A percentile compares a stretch with the other conserved stretches of the same genome.
Evolutionary conservation across 2,329 filamentous ascomycete genomes (phyloP).

Genomic region (Hymenotorrendiella dingleyae): DNA sequence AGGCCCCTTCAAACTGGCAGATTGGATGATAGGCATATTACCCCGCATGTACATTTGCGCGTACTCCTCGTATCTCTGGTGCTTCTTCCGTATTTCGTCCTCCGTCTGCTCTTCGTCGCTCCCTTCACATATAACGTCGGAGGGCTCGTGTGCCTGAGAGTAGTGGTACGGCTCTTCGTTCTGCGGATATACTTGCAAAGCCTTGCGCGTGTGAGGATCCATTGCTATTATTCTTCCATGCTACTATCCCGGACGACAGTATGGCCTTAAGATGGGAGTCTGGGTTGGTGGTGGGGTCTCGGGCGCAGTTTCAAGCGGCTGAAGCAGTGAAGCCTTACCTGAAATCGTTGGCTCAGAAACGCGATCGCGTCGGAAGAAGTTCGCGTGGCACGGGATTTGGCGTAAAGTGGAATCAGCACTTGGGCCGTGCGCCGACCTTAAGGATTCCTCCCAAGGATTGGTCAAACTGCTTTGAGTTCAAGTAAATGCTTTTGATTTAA

Average conservation of each 20-base stretch:
- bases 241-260: too few relatives aligned
- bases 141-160: slow-evolving; percentile 35
- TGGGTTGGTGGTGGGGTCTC: not conserved
- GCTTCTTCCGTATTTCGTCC: slow-evolving; percentile 42
- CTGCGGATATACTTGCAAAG: slow-evolving; percentile 3
- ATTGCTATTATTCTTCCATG: slow-evolving; percentile 9
- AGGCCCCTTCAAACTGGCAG: slow-evolving; percentile 56
- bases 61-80: slow-evolving; percentile 51
- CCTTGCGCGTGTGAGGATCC: slow-evolving; percentile 3
- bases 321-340: too few relatives aligned
- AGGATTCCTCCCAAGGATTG: too few relatives aligned
- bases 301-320: not conserved
- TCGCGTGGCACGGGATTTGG: not conserved
- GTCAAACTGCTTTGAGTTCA: too few relatives aligned
- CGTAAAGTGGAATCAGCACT: too few relatives aligned
- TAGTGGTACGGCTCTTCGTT: slow-evolving; percentile 41
- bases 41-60: slow-evolving; percentile 55
- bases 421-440: too few relatives aligned
- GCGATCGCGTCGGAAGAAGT: too few relatives aligned
- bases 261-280: not conserved
- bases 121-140: slow-evolving; percentile 48
- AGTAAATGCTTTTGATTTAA: too few relatives aligned
- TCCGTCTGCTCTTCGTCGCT: slow-evolving; percentile 52
- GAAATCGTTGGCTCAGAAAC: not conserved
- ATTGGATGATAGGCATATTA: slow-evolving; percentile 49